Evolutionary conservation across 2,329 filamentous ascomycete species (phyloP).

Genomic region (Penicillium verrucosum): DNA sequence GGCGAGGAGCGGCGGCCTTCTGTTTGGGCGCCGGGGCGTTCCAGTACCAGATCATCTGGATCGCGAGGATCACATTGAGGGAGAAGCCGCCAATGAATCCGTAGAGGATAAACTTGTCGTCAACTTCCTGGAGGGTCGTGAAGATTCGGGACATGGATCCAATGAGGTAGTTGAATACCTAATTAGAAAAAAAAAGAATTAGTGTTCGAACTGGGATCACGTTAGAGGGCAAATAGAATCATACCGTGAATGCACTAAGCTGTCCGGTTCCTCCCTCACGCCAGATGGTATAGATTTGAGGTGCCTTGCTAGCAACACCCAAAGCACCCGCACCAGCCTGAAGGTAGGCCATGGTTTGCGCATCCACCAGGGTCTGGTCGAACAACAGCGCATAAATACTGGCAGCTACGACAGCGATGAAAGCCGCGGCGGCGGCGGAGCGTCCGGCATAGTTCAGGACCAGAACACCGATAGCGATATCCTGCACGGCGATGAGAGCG

Average conservation of each 20-base stretch:
- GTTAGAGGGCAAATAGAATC: conserved; percentile 35
- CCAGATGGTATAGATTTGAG: conserved; percentile 87
- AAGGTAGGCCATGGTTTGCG: conserved; percentile 66
- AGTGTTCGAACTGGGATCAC: not conserved
- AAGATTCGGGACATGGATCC: conserved; percentile 94
- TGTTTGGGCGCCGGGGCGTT: conserved; percentile 54
- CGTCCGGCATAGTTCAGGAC: conserved; percentile 80
- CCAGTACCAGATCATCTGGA: conserved; percentile 97
- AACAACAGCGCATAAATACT: conserved; percentile 68
- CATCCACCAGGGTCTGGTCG: conserved; percentile 59
- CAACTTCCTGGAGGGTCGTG: conserved; percentile 94
- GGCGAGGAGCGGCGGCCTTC: conserved; percentile 32
- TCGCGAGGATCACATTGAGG: conserved; percentile 82
- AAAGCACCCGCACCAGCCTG: conserved; percentile 82
- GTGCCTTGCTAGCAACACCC: conserved; percentile 84
- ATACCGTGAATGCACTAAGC: conserved; percentile 90
- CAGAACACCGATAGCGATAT: conserved; percentile 81
- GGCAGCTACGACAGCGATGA: conserved; percentile 72
- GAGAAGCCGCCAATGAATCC: conserved; percentile 86
- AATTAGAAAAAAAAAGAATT: not conserved
- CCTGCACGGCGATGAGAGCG: conserved; percentile 85
- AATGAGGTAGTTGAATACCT: conserved; percentile 98
- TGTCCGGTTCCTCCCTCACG: conserved; percentile 86
- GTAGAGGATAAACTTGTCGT: conserved; percentile 94
- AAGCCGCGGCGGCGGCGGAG: conserved; percentile 65